Base-by-base conservation (phyloP, 192 early-diverging fungal genomes). In the Dimargaris cristalligena region DNA sequence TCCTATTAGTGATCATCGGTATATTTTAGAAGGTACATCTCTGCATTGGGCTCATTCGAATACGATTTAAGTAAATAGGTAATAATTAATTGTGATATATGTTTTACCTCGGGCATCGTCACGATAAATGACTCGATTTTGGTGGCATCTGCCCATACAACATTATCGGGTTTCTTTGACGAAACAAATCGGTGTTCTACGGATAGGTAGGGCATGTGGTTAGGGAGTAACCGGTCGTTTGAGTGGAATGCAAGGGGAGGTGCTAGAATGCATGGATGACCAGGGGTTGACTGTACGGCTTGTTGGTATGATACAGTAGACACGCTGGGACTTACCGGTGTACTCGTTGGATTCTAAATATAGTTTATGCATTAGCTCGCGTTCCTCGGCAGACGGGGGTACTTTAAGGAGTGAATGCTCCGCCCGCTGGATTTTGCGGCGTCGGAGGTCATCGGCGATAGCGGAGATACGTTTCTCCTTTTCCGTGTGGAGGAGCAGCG, bases 341-440 rank as follows among this genome's bases (percentile, higher is more conserved):
- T 82, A 87, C 60, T 84, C 70, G 38, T 71, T 78, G 51, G 84
- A 87, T 56, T 86, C 68, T 32, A 85, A 60, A 71, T 85, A 91
- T 32, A 89, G 60, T 25, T 85, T 71, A 67, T 94, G 92, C 30
- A 94, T 83, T 46, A 84, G 69, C 2, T 80, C 65, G 31, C 83
- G 77, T 75, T 85, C 92, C 29, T 90, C 87, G 8, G 80, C 72
- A 28, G 74, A 85, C 18, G 92, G 92, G 29, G 92, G 88, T 14
- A 61, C 65, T 60, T 78, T 81, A 28, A 63, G 68, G n/a, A 92
- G 70, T 9, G 80, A 71, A 20, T 63, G 60, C 60, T 76, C 68
- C 14, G 71, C 59, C 13, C 59, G 65, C 6, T 60, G 48, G 59
- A 74, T 70, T 52, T 84, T 82, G 61, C 73, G 63, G 34, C 78